These are phyloP conservation scores for Dionaea muscipula DNA, from an alignment of 179 eudicot genomes.

Conservation along the genomic window DNA sequence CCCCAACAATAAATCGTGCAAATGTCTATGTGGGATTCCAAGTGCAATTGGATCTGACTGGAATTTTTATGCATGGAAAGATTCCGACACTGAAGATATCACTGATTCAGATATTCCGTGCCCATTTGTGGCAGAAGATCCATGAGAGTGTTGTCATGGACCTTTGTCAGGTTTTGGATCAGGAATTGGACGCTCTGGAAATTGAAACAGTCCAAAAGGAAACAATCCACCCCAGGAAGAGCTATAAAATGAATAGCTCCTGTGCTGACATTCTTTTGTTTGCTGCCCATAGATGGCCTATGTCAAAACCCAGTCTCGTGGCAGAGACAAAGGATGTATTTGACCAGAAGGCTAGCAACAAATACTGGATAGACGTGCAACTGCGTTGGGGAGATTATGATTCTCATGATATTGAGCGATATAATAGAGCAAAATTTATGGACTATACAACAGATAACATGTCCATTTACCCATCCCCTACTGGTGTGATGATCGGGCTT, in stretches of 20 bases:
- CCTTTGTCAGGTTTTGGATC: constrained; percentile 98
- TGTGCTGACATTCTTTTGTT: constrained; percentile 94
- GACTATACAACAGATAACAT: constrained; percentile 99
- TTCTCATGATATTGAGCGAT: constrained; percentile 97
- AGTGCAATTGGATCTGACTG: constrained; percentile 96
- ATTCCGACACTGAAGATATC: constrained; percentile 94
- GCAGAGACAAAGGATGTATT: constrained; percentile 96
- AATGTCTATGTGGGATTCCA: constrained; percentile 99
- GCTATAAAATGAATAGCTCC: constrained; percentile 98
- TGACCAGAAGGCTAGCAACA: constrained; percentile 97
- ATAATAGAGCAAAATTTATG: constrained; percentile 93
- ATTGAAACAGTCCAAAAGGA: constrained; percentile 98
- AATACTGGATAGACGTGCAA: constrained; percentile 98
- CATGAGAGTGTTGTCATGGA: constrained; percentile 99
- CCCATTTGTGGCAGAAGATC: constrained; percentile 98
- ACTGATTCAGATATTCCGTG: constrained; percentile 95
- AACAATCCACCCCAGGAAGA: constrained; percentile 97
- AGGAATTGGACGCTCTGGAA: constrained; percentile 92
- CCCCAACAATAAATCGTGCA: constrained; percentile 94
- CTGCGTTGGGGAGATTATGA: constrained; percentile 99
- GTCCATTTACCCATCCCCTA: constrained; percentile 98
- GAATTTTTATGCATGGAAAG: constrained; percentile 98
- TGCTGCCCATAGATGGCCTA: constrained; percentile 99
- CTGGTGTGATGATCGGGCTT: constrained; percentile 95
- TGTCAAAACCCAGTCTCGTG: constrained; percentile 98